Conservation (phyloP, 2,329 filamentous ascomycete species). For the Cladobotryum protrusum region DNA sequence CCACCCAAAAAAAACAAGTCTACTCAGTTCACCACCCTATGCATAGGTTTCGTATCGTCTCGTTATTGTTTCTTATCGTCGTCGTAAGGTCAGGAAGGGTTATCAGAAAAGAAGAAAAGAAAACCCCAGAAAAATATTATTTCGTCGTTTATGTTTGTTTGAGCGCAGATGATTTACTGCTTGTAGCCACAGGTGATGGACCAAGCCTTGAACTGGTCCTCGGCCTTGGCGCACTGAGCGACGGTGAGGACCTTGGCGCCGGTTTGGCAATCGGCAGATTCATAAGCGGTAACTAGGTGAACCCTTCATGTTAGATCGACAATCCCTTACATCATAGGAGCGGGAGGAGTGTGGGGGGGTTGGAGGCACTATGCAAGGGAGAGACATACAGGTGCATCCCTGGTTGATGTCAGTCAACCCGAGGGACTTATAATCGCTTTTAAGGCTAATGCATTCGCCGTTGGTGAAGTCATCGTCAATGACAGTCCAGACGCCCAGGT, state of each 20-base stretch:
- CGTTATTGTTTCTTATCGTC: neutral
- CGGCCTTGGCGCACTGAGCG: constrained; percentile 1
- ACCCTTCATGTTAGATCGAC: too few species aligned
- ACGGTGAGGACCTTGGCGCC: neutral
- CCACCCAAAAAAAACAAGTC: too few species aligned
- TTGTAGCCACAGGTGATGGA: constrained; percentile 12
- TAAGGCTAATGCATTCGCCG: constrained; percentile 16
- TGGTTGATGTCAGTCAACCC: constrained; percentile 11
- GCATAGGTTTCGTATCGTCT: too few species aligned
- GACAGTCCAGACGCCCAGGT: constrained; percentile 22
- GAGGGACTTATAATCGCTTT: constrained; percentile 9
- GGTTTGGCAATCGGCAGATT: constrained; percentile 8
- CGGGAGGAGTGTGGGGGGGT: neutral
- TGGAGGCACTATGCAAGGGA: neutral
- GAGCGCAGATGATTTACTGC: neutral
- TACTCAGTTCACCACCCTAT: too few species aligned
- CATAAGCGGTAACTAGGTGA: constrained; percentile 14
- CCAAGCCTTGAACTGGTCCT: constrained; percentile 8
- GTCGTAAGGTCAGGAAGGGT: too few species aligned
- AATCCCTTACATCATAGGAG: too few species aligned
- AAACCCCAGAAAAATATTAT: neutral
- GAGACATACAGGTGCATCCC: constrained; percentile 15
- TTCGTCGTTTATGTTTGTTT: neutral
- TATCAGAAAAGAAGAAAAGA: neutral
- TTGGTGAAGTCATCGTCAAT: constrained; percentile 17